A percentile compares a stretch with the other conserved stretches of the same genome.
Evolutionary conservation across 2,329 filamentous ascomycete species (phyloP).

Genomic region (Macrophomina phaseolina): DNA sequence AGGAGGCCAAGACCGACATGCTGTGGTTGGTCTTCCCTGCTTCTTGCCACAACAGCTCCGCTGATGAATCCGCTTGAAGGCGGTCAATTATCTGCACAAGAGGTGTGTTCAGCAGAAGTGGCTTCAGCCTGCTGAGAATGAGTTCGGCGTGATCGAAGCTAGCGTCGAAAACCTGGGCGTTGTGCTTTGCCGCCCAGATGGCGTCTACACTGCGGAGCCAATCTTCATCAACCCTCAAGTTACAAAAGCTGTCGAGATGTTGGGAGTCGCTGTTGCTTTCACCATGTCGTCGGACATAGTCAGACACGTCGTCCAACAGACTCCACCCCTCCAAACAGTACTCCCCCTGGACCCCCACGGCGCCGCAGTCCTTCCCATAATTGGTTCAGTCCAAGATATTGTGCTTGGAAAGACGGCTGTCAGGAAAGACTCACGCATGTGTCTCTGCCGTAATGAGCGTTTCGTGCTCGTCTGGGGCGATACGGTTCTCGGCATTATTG

Average conservation of each 20-base stretch:
- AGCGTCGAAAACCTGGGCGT: slow-evolving; percentile 32
- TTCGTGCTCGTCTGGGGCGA: slow-evolving; percentile 54
- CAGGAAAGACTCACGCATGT: slow-evolving; percentile 49
- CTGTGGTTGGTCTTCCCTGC: slow-evolving; percentile 31
- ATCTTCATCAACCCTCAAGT: slow-evolving; percentile 43
- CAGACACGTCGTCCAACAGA: slow-evolving; percentile 45
- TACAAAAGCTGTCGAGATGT: slow-evolving; percentile 46
- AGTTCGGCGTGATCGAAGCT: slow-evolving; percentile 36
- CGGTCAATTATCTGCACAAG: slow-evolving; percentile 38
- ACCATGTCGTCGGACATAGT: slow-evolving; percentile 54
- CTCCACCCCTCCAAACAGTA: slow-evolving; percentile 47
- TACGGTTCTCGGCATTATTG: slow-evolving; percentile 48
- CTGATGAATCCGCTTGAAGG: slow-evolving; percentile 30
- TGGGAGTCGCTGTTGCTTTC: slow-evolving; percentile 51
- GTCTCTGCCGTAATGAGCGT: slow-evolving; percentile 50
- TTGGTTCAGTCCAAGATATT: slow-evolving; percentile 47
- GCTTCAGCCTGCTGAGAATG: slow-evolving; percentile 37
- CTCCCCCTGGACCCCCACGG: slow-evolving; percentile 32
- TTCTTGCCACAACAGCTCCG: neutral
- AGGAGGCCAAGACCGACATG: slow-evolving; percentile 34
- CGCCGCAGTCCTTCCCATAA: slow-evolving; percentile 44
- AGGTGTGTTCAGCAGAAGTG: slow-evolving; percentile 37
- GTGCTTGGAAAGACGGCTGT: slow-evolving; percentile 46
- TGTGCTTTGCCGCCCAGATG: slow-evolving; percentile 29
- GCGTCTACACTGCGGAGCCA: slow-evolving; percentile 50